Evolutionary conservation across 208 protist genomes (phyloP).

Genomic region (Trichomonas gallinae): DNA sequence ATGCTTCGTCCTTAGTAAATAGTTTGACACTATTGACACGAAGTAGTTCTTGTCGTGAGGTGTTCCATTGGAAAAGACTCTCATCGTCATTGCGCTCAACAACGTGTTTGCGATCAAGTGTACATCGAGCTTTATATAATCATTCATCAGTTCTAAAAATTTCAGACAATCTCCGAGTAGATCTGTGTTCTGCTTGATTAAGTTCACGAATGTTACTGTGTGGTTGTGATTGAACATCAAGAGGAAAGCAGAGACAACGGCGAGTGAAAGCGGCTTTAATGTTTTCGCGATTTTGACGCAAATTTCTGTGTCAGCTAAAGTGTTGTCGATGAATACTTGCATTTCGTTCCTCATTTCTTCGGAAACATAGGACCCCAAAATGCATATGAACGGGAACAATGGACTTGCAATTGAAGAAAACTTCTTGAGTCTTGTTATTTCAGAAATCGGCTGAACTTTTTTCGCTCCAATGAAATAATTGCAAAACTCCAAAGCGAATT

Average conservation of each 20-base stretch:
- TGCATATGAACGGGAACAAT: neutral
- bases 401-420: neutral
- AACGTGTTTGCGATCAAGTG: neutral
- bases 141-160: neutral
- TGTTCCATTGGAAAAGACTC: neutral
- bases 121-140: neutral
- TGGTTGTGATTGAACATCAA: neutral
- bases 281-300: neutral
- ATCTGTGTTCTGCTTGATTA: neutral
- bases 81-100: neutral
- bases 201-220: neutral
- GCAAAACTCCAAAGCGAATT: neutral
- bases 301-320: neutral
- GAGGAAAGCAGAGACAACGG: neutral
- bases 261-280: neutral
- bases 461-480: neutral
- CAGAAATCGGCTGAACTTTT: neutral
- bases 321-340: neutral
- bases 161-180: neutral
- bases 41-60: neutral
- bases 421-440: neutral
- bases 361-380: neutral
- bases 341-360: neutral
- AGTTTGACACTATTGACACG: neutral
- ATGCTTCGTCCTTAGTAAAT: neutral